A percentile compares a stretch with the other conserved stretches of the same genome.
Evolutionary conservation across 805 yeast genomes (phyloP).

Genomic region (Pichia membranifaciens): DNA sequence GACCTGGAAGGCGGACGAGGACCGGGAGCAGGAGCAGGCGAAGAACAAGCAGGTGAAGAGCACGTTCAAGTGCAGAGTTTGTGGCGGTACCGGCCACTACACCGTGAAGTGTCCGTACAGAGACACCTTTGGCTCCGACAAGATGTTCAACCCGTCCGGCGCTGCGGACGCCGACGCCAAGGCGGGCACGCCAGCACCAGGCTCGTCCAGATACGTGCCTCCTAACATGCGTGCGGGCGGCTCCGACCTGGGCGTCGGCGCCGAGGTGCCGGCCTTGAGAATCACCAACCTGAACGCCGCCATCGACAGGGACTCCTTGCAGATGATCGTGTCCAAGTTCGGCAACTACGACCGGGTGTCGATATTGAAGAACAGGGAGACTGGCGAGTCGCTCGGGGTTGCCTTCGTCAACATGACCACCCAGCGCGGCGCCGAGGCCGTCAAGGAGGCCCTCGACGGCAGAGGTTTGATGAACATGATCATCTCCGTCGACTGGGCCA

Average conservation of each 20-base stretch:
- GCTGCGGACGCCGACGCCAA: constrained; percentile 14
- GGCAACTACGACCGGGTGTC: constrained; percentile 71
- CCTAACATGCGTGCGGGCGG: constrained; percentile 49
- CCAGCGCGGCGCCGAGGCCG: constrained; percentile 65
- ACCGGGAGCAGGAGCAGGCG: constrained; percentile 56
- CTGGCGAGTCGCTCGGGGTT: constrained; percentile 91
- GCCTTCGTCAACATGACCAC: constrained; percentile 84
- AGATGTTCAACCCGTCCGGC: constrained; percentile 7
- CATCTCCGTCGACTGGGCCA: constrained; percentile 58
- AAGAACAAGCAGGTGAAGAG: constrained; percentile 44
- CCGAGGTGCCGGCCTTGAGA: constrained; percentile 46
- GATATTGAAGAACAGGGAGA: constrained; percentile 84
- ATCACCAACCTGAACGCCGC: constrained; percentile 84
- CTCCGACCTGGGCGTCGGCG: constrained; percentile 27
- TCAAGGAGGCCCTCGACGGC: constrained; percentile 74
- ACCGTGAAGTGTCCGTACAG: constrained; percentile 94
- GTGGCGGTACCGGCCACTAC: constrained; percentile 85
- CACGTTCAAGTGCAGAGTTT: constrained; percentile 68
- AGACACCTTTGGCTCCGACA: constrained; percentile 61
- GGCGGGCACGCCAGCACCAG: constrained; percentile 11
- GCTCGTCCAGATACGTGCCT: constrained; percentile 47
- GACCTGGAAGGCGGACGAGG: constrained; percentile 71
- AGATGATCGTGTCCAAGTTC: constrained; percentile 64
- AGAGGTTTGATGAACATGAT: constrained; percentile 90
- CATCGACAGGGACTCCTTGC: constrained; percentile 76